phyloP scores from a whole-genome alignment of 305 asterid genomes.

The Caryopteris hybrid region DNA sequence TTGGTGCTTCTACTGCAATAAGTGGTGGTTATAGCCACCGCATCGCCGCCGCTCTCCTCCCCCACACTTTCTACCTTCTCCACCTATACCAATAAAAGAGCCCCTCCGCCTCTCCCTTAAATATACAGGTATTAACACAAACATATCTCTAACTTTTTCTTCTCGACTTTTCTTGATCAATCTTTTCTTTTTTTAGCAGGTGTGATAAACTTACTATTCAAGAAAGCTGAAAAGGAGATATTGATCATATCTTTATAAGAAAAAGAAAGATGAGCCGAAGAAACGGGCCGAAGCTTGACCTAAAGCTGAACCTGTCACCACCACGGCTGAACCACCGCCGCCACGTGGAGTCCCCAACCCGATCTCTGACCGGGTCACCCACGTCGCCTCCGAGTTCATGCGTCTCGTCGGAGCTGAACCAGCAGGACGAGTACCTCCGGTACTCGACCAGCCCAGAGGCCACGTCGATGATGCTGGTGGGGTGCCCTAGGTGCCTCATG shows the following conservation, averaged over 20 bases:
- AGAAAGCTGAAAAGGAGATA: background rate
- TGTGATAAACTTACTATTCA: background rate
- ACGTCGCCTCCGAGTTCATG: conserved; percentile 51
- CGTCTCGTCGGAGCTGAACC: conserved; percentile 47
- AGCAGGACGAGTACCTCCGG: conserved; percentile 30
- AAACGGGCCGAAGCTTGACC: conserved; percentile 48
- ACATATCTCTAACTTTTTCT: too few species aligned
- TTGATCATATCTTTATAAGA: too few species aligned
- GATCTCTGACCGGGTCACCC: conserved; percentile 40
- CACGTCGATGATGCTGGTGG: conserved; percentile 59
- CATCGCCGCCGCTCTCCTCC: background rate
- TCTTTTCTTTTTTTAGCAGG: too few species aligned
- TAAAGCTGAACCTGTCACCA: conserved; percentile 54
- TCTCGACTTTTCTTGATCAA: too few species aligned
- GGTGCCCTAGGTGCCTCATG: conserved; percentile 71
- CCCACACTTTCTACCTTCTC: background rate
- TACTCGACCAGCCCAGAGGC: conserved; percentile 56
- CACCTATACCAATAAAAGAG: background rate
- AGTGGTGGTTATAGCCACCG: background rate
- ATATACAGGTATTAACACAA: too few species aligned
- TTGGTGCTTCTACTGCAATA: conserved; percentile 2
- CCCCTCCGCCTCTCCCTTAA: background rate
- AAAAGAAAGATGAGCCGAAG: conserved; percentile 32
- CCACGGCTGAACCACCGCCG: conserved; percentile 31
- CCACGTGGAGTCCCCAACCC: conserved; percentile 40